Percentiles rank a stretch among this genome's conserved stretches.
Conservation (phyloP, 2,329 filamentous ascomycete species). For the Cladosporium sp. region DNA sequence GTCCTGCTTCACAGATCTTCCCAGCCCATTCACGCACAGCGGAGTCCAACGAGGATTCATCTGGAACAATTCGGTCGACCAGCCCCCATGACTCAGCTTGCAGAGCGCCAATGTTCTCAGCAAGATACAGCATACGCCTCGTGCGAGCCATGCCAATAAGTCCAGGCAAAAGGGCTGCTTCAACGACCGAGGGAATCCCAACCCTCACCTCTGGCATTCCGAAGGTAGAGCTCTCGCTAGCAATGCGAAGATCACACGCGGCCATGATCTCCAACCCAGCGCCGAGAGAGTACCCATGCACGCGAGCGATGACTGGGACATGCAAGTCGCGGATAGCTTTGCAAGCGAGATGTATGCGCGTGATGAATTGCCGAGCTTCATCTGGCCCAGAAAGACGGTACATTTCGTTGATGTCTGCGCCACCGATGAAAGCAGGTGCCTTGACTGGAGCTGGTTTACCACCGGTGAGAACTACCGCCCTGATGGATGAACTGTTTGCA, state of each 20-base stretch:
- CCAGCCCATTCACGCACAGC: constrained; percentile 32
- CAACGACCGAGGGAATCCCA: constrained; percentile 37
- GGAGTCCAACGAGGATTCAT: constrained; percentile 25
- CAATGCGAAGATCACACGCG: constrained; percentile 36
- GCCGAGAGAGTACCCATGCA: constrained; percentile 36
- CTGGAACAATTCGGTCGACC: constrained; percentile 33
- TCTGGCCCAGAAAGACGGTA: constrained; percentile 18
- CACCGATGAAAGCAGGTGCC: constrained; percentile 27
- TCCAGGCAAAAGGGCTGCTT: constrained; percentile 35
- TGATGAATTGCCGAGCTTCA: constrained; percentile 36
- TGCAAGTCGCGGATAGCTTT: constrained; percentile 33
- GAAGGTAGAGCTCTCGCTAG: constrained; percentile 30
- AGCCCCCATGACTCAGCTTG: constrained; percentile 34
- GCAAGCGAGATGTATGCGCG: constrained; percentile 30
- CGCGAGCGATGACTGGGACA: constrained; percentile 36
- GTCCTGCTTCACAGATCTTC: constrained; percentile 29
- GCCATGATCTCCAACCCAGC: constrained; percentile 35
- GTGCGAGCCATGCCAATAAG: constrained; percentile 37
- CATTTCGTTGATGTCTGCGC: constrained; percentile 30
- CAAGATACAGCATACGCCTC: constrained; percentile 34
- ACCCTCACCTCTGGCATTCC: constrained; percentile 39
- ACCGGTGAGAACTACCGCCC: constrained; percentile 26
- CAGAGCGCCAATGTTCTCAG: constrained; percentile 31
- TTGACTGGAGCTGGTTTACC: constrained; percentile 19
- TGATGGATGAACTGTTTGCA: constrained; percentile 15